These are phyloP conservation scores for Fomitopsis pulvina DNA, from an alignment of 768 basidiomycete genomes.

Conservation along the genomic window DNA sequence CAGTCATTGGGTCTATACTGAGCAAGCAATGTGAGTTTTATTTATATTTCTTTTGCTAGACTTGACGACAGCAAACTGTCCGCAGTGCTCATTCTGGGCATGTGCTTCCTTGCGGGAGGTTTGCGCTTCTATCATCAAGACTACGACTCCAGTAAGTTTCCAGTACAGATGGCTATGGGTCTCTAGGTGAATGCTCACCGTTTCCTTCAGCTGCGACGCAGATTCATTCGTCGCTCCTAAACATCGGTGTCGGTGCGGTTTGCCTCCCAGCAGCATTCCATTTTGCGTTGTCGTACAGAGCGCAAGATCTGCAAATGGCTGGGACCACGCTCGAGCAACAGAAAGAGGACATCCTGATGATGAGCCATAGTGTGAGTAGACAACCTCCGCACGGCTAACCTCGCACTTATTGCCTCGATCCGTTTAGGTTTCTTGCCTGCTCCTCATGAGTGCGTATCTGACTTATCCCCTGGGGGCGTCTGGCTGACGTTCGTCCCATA, in stretches of 20 bases:
- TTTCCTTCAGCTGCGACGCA: slow-evolving; percentile 53
- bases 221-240: slow-evolving; percentile 66
- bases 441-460: slow-evolving; percentile 58
- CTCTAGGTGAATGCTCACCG: background rate
- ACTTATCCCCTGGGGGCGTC: background rate
- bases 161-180: background rate
- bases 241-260: slow-evolving; percentile 73
- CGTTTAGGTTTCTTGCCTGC: slow-evolving; percentile 61
- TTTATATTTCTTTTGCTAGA: background rate
- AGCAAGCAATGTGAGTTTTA: slow-evolving; percentile 56
- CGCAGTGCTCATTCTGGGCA: slow-evolving; percentile 74
- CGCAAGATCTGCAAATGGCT: slow-evolving; percentile 3
- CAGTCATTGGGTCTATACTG: slow-evolving; percentile 79
- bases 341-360: slow-evolving; percentile 47
- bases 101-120: slow-evolving; percentile 83
- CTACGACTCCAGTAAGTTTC: slow-evolving; percentile 56
- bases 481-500: slow-evolving; percentile 19
- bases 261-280: slow-evolving; percentile 74
- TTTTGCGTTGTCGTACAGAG: slow-evolving; percentile 40
- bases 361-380: slow-evolving; percentile 68
- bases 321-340: slow-evolving; percentile 26
- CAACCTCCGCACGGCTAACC: background rate
- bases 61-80: background rate
- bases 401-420: background rate
- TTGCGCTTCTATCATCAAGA: slow-evolving; percentile 72